Evolutionary conservation across 176 grass and related monocot genomes (phyloP).

Genomic region (Triticum urartu): DNA sequence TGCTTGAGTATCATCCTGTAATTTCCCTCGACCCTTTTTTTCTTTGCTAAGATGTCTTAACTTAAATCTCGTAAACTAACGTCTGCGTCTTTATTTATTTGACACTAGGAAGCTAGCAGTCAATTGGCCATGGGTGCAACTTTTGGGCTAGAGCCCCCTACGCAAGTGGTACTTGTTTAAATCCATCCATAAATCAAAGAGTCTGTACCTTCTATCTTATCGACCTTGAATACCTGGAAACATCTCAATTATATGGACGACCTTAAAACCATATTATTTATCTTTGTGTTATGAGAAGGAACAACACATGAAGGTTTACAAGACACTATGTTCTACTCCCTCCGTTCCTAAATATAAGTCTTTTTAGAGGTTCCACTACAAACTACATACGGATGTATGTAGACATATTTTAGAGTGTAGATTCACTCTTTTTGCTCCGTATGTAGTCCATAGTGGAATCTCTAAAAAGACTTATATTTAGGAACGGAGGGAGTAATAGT

Average conservation of each 20-base stretch:
- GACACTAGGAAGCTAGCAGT: conserved; percentile 81
- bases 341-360: too few species aligned
- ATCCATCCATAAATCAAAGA: background rate
- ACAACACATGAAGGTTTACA: background rate
- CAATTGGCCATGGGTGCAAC: conserved; percentile 94
- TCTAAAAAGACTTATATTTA: too few species aligned
- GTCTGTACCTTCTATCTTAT: conserved; percentile 5
- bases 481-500: too few species aligned
- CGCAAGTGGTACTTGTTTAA: conserved; percentile 49
- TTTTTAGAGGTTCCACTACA: too few species aligned
- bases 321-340: background rate
- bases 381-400: too few species aligned
- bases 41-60: conserved; percentile 5
- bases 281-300: background rate
- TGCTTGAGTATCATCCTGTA: conserved; percentile 98
- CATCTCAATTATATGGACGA: background rate
- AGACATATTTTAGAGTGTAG: too few species aligned
- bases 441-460: too few species aligned
- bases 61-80: conserved; percentile 1
- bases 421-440: too few species aligned
- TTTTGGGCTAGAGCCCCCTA: conserved; percentile 78
- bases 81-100: conserved; percentile 19
- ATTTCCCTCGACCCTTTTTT: conserved; percentile 21
- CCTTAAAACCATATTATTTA: background rate
- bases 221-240: conserved; percentile 18